Conservation (phyloP, 768 basidiomycete genomes). For the Mycena belliarum region DNA sequence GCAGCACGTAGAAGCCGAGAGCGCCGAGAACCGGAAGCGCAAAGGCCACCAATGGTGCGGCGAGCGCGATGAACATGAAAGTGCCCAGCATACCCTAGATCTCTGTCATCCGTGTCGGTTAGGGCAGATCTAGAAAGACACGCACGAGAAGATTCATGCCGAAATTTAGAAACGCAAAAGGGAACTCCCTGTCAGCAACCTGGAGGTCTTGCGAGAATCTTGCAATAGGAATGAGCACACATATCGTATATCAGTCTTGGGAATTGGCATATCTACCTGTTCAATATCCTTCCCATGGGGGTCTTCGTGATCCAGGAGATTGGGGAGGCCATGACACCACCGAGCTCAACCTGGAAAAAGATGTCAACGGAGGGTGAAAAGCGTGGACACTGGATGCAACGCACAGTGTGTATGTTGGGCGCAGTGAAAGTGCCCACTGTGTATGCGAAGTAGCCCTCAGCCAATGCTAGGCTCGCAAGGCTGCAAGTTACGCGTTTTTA, state of each 20-base stretch:
- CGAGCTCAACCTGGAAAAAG: neutral
- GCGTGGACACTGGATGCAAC: neutral
- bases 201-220: constrained; percentile 19
- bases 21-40: constrained; percentile 4
- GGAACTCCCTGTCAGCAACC: constrained; percentile 11
- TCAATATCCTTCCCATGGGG: constrained; percentile 13
- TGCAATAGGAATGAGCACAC: neutral
- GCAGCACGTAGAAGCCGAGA: neutral
- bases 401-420: constrained; percentile 4
- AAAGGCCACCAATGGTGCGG: constrained; percentile 9
- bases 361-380: neutral
- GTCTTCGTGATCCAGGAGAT: constrained; percentile 18
- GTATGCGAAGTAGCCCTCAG: neutral
- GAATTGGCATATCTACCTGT: constrained; percentile 1
- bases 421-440: constrained; percentile 2
- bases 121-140: no score
- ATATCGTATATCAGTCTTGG: neutral
- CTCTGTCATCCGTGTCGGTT: no score
- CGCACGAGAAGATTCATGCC: neutral
- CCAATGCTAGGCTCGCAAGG: neutral
- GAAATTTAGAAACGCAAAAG: constrained; percentile 13
- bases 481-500: neutral
- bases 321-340: constrained; percentile 10
- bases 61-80: constrained; percentile 12
- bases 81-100: neutral